These are phyloP conservation scores for Plasmodium chabaudi DNA, from an alignment of 169 alveolate genomes.

Conservation along the genomic window DNA sequence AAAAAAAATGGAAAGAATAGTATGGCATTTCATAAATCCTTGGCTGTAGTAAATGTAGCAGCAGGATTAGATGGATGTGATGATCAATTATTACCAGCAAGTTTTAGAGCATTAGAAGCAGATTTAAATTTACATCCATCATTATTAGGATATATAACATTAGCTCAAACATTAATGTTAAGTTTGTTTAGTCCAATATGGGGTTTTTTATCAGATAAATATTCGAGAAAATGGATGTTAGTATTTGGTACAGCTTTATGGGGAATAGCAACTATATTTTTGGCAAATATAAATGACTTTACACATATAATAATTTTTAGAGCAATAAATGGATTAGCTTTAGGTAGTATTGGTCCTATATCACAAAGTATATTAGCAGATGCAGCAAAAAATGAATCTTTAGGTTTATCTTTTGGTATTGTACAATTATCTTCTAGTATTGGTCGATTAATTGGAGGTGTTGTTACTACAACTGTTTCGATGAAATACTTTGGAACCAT, in stretches of 20 bases:
- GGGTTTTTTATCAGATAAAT: constrained; percentile 91
- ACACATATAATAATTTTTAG: constrained; percentile 85
- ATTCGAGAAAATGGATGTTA: constrained; percentile 88
- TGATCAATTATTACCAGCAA: constrained; percentile 91
- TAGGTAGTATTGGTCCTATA: constrained; percentile 90
- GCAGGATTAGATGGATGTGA: constrained; percentile 93
- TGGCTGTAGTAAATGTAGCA: constrained; percentile 87
- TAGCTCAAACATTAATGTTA: constrained; percentile 89
- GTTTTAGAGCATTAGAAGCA: constrained; percentile 91
- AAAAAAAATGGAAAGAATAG: constrained; percentile 23
- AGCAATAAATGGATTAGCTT: constrained; percentile 87
- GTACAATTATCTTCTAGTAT: constrained; percentile 88
- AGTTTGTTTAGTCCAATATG: constrained; percentile 91
- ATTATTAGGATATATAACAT: constrained; percentile 86
- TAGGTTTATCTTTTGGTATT: constrained; percentile 88
- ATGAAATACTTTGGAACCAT: constrained; percentile 81
- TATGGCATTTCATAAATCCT: constrained; percentile 73
- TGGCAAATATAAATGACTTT: constrained; percentile 86
- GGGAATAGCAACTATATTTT: constrained; percentile 88
- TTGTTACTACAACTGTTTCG: constrained; percentile 88
- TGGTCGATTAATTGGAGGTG: constrained; percentile 90
- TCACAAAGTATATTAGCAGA: constrained; percentile 90
- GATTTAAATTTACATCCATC: constrained; percentile 89
- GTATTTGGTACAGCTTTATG: constrained; percentile 89
- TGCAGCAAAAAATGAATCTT: constrained; percentile 81